A percentile compares a stretch with the other conserved stretches of the same genome.
Conservation (phyloP, 805 yeast species). For the Metschnikowia proteae region DNA sequence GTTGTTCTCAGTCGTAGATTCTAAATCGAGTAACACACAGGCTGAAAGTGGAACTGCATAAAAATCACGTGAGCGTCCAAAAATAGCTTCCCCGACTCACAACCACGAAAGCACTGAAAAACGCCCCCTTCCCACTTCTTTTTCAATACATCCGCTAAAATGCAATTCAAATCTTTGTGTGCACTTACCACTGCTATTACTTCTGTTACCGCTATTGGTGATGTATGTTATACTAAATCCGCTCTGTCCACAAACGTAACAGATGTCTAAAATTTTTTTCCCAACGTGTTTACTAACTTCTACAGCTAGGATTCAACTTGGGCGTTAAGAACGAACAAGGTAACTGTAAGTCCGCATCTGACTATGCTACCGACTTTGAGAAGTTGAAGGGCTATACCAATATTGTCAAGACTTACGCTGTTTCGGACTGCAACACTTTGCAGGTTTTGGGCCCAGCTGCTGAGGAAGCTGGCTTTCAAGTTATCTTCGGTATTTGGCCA, state of each 20-base stretch:
- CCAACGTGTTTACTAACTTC: slow-evolving; percentile 10
- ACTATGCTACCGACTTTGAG: slow-evolving; percentile 66
- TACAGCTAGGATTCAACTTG: slow-evolving; percentile 49
- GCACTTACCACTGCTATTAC: slow-evolving; percentile 47
- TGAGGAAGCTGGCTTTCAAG: slow-evolving; percentile 67
- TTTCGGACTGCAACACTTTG: slow-evolving; percentile 90
- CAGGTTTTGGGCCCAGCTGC: slow-evolving; percentile 84
- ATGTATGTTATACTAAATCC: slow-evolving; percentile 29
- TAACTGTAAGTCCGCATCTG: slow-evolving; percentile 68
- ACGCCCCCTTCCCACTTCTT: slow-evolving; percentile 2
- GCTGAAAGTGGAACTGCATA: neutral
- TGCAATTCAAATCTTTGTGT: slow-evolving; percentile 40
- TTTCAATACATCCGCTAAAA: slow-evolving; percentile 16
- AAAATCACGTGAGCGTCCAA: slow-evolving; percentile 6
- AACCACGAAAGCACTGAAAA: slow-evolving; percentile 2
- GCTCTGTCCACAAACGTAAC: neutral
- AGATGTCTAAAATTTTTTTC: neutral
- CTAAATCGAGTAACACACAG: neutral
- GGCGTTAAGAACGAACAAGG: slow-evolving; percentile 79
- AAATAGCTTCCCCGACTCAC: slow-evolving; percentile 8
- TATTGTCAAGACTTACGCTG: slow-evolving; percentile 82
- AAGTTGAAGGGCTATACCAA: slow-evolving; percentile 55
- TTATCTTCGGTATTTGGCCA: slow-evolving; percentile 92
- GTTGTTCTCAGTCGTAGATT: neutral
- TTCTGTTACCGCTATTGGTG: slow-evolving; percentile 57